A percentile compares a stretch with the other conserved stretches of the same genome.
Conservation (phyloP, 495 filamentous ascomycete species). For the Monascus purpureus region DNA sequence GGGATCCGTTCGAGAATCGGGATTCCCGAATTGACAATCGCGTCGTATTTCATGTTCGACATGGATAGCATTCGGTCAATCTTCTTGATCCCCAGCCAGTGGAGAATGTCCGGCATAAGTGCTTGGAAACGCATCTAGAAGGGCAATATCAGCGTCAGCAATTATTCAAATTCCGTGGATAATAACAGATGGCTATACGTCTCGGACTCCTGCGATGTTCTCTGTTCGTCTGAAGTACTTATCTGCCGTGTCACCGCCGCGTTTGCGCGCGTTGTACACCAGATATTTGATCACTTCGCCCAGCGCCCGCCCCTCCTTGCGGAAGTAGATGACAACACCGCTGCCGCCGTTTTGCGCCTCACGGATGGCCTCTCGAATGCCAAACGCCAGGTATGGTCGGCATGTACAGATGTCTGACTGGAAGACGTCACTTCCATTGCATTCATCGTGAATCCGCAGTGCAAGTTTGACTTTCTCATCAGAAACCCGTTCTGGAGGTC, state of each 20-base stretch:
- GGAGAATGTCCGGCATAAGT: slow-evolving; percentile 96
- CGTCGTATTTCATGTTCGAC: slow-evolving; percentile 99
- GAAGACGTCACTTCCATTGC: slow-evolving; percentile 96
- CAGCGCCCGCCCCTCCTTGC: slow-evolving; percentile 88
- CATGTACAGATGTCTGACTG: slow-evolving; percentile 98
- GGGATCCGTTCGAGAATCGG: slow-evolving; percentile 86
- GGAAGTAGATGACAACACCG: slow-evolving; percentile 97
- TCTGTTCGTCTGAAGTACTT: slow-evolving; percentile 97
- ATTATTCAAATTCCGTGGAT: too few relatives aligned
- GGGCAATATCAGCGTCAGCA: not conserved
- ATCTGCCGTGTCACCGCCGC: slow-evolving; percentile 75
- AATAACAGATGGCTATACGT: too few relatives aligned
- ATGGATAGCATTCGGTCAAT: slow-evolving; percentile 98
- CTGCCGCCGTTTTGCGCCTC: slow-evolving; percentile 90
- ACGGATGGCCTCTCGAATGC: slow-evolving; percentile 91
- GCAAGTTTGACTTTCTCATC: slow-evolving; percentile 75
- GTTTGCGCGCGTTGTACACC: slow-evolving; percentile 87
- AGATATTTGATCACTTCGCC: slow-evolving; percentile 96
- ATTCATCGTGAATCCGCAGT: slow-evolving; percentile 91
- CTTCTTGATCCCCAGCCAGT: slow-evolving; percentile 97
- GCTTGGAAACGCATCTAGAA: slow-evolving; percentile 87
- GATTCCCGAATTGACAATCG: slow-evolving; percentile 92
- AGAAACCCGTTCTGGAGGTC: slow-evolving; percentile 86
- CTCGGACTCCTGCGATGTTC: slow-evolving; percentile 90
- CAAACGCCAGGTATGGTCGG: slow-evolving; percentile 91